These are phyloP conservation scores for Zasmidium citrigriseum DNA, from an alignment of 2,329 filamentous ascomycete species.

Conservation along the genomic window DNA sequence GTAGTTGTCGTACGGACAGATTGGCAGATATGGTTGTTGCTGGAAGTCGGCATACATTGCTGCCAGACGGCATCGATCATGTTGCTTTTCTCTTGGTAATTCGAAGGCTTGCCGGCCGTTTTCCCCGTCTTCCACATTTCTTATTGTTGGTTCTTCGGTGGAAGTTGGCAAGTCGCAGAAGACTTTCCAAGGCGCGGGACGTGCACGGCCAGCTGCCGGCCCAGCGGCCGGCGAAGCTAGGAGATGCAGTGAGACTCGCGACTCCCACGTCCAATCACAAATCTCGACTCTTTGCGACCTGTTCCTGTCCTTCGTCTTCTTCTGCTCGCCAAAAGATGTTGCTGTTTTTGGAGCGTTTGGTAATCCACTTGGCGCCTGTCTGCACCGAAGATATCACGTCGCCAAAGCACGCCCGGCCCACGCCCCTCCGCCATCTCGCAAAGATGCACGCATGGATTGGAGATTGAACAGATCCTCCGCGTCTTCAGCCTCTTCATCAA, in stretches of 20 bases:
- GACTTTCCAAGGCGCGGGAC: background rate
- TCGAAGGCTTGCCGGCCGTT: too few relatives aligned
- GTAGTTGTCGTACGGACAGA: background rate
- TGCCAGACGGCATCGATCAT: too few relatives aligned
- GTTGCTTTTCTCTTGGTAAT: too few relatives aligned
- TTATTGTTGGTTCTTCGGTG: too few relatives aligned
- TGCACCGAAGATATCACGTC: background rate
- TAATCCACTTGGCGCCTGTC: background rate
- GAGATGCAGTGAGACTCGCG: background rate
- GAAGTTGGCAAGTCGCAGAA: background rate
- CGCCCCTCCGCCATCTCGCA: background rate
- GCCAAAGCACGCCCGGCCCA: background rate
- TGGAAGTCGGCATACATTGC: too few relatives aligned
- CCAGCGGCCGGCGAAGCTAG: background rate
- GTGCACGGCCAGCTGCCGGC: background rate
- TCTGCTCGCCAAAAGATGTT: too few relatives aligned
- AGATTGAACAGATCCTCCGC: background rate
- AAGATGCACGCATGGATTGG: background rate
- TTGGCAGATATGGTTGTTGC: too few relatives aligned
- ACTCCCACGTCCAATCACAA: background rate
- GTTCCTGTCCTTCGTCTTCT: background rate
- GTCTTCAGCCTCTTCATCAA: background rate
- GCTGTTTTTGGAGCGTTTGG: background rate
- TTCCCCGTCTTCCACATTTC: too few relatives aligned
- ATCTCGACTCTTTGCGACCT: background rate